Percentiles rank a stretch among this genome's conserved stretches.
Conservation (phyloP, 352 stramenopile species). For the Peronosclerospora sorghi region DNA sequence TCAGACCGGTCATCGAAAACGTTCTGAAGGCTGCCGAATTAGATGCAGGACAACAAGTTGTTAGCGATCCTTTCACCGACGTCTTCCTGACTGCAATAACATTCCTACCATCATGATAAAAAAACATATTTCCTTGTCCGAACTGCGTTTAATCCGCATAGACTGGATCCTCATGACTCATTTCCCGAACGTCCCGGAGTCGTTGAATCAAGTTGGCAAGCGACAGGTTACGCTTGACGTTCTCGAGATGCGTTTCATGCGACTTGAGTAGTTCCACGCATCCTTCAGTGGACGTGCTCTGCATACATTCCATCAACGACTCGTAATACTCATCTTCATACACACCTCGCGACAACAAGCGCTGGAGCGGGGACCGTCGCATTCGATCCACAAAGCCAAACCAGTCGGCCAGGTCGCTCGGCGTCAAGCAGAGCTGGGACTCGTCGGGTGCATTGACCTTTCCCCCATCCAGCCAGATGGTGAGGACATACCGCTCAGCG, state of each 20-base stretch:
- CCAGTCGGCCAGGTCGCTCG: constrained; percentile 48
- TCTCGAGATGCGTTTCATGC: constrained; percentile 51
- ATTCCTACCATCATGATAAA: no score
- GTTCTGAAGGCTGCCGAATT: no score
- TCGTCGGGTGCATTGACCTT: constrained; percentile 43
- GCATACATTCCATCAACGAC: constrained; percentile 65
- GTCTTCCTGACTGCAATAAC: no score
- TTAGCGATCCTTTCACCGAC: no score
- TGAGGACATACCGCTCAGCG: constrained; percentile 48
- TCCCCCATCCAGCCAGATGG: constrained; percentile 48
- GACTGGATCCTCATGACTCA: constrained; percentile 25
- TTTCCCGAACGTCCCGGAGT: constrained; percentile 34
- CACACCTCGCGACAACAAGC: constrained; percentile 61
- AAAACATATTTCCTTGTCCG: no score
- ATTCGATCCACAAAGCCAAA: constrained; percentile 55
- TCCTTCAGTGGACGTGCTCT: constrained; percentile 31
- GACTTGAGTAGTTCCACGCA: constrained; percentile 50
- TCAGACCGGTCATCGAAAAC: no score
- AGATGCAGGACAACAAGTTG: no score
- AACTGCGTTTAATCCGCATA: constrained; percentile 21
- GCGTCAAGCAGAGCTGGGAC: constrained; percentile 51
- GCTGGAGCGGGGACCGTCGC: constrained; percentile 45
- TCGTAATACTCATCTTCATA: constrained; percentile 69
- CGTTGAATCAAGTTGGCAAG: constrained; percentile 40
- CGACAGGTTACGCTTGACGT: constrained; percentile 31